These are phyloP conservation scores for Phoma sp. DNA, from an alignment of 2,329 filamentous ascomycete genomes.

Conservation along the genomic window DNA sequence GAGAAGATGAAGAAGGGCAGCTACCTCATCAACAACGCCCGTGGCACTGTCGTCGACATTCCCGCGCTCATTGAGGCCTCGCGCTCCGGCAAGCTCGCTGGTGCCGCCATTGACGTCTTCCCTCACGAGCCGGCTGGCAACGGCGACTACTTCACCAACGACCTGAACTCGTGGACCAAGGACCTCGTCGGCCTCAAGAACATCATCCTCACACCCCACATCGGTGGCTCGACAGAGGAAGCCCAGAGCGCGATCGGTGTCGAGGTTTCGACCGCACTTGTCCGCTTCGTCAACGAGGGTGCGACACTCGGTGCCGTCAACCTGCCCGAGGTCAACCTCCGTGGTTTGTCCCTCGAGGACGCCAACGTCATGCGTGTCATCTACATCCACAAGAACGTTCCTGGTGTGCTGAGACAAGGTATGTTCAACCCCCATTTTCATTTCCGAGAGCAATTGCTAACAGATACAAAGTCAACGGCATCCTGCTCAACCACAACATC, in stretches of 20 bases:
- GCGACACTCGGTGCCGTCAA: conserved; percentile 92
- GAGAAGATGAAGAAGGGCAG: conserved; percentile 89
- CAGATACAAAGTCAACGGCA: conserved; percentile 77
- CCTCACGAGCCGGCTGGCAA: conserved; percentile 93
- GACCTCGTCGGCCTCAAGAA: conserved; percentile 87
- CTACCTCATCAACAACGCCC: conserved; percentile 95
- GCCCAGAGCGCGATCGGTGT: conserved; percentile 94
- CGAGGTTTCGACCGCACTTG: conserved; percentile 86
- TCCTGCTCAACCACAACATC: conserved; percentile 93
- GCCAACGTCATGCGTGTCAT: conserved; percentile 89
- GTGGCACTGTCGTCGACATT: conserved; percentile 93
- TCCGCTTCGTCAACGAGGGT: conserved; percentile 95
- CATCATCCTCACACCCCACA: conserved; percentile 93
- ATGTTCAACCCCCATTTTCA: conserved; percentile 21
- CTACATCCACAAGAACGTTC: conserved; percentile 96
- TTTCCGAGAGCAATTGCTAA: conserved; percentile 9
- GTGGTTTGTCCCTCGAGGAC: conserved; percentile 89
- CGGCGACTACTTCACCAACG: conserved; percentile 89
- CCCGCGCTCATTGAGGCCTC: conserved; percentile 87
- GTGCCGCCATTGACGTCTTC: conserved; percentile 95
- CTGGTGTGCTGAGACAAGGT: conserved; percentile 88
- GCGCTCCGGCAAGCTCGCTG: conserved; percentile 84
- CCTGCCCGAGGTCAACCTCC: conserved; percentile 90
- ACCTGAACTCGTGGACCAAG: conserved; percentile 82
- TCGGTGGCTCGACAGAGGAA: conserved; percentile 96